Evolutionary conservation across 345 rosid genomes (phyloP).

Genomic region (Alliaria petiolata): DNA sequence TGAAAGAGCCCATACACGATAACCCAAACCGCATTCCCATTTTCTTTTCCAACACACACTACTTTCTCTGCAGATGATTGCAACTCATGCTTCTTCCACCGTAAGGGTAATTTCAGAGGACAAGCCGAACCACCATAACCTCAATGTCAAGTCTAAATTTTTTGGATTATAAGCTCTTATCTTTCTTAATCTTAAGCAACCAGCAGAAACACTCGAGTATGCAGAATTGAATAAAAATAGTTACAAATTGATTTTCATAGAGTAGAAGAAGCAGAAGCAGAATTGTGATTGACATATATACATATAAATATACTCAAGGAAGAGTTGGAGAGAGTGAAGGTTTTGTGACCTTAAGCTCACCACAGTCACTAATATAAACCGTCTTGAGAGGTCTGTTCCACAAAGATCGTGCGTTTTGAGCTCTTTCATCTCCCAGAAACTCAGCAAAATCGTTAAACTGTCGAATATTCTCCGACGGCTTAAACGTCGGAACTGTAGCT

Average conservation of each 20-base stretch:
- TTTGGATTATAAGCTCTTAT: no score
- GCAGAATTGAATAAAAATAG: not conserved
- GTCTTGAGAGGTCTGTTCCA: conserved; percentile 87
- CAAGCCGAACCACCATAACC: not conserved
- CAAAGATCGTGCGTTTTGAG: conserved; percentile 57
- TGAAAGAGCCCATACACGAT: no score
- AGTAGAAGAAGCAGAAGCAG: not conserved
- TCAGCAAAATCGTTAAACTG: conserved; percentile 69
- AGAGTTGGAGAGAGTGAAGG: conserved; percentile 68
- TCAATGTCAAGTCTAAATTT: not conserved
- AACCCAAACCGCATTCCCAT: no score
- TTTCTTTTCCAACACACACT: no score
- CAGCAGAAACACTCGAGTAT: not conserved
- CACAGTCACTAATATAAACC: conserved; percentile 67
- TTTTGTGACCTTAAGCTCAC: conserved; percentile 71
- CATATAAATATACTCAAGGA: conserved; percentile 40
- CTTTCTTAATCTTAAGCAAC: not conserved
- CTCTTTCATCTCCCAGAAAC: conserved; percentile 87
- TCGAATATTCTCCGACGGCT: conserved; percentile 62
- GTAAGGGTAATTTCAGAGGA: not conserved
- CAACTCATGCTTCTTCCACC: not conserved
- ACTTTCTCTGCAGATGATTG: not conserved
- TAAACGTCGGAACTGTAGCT: conserved; percentile 71
- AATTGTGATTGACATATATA: not conserved
- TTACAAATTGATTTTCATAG: not conserved